Conservation (phyloP, 345 rosid genomes). For the Citrus sinensis region DNA sequence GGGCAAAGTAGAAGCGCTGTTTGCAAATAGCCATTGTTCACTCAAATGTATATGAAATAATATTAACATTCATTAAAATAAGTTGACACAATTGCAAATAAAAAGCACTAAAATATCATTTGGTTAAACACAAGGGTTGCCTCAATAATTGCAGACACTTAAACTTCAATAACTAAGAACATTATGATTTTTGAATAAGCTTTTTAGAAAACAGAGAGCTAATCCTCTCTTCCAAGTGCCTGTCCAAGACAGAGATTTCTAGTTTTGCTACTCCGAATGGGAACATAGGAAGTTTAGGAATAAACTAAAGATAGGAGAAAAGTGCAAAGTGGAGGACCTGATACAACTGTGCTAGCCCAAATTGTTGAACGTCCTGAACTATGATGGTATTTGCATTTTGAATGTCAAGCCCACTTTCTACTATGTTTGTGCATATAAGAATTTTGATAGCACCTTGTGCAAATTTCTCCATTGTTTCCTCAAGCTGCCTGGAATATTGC, state of each 20-base stretch:
- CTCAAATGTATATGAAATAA: background rate
- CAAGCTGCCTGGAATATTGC: constrained; percentile 91
- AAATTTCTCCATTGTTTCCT: constrained; percentile 94
- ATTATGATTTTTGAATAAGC: background rate
- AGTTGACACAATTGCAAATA: background rate
- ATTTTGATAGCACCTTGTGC: constrained; percentile 74
- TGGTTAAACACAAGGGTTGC: too few relatives aligned
- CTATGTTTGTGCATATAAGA: constrained; percentile 87
- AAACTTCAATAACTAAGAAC: background rate
- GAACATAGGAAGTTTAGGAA: background rate
- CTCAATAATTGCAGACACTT: background rate
- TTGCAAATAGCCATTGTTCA: background rate
- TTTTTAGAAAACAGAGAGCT: background rate
- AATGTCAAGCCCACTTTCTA: constrained; percentile 97
- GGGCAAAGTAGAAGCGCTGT: background rate
- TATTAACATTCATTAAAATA: background rate
- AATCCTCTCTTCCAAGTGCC: background rate
- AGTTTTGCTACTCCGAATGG: background rate
- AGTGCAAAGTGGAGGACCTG: constrained; percentile 50
- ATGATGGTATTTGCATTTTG: constrained; percentile 94
- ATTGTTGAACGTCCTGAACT: constrained; percentile 93
- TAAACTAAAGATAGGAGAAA: constrained; percentile 4
- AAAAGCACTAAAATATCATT: background rate
- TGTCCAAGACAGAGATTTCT: background rate
- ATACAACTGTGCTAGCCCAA: constrained; percentile 93